Percentiles rank a stretch among this genome's conserved stretches.
Evolutionary conservation across 169 alveolate species (phyloP).

Genomic region (Cyclospora cayetanensis): DNA sequence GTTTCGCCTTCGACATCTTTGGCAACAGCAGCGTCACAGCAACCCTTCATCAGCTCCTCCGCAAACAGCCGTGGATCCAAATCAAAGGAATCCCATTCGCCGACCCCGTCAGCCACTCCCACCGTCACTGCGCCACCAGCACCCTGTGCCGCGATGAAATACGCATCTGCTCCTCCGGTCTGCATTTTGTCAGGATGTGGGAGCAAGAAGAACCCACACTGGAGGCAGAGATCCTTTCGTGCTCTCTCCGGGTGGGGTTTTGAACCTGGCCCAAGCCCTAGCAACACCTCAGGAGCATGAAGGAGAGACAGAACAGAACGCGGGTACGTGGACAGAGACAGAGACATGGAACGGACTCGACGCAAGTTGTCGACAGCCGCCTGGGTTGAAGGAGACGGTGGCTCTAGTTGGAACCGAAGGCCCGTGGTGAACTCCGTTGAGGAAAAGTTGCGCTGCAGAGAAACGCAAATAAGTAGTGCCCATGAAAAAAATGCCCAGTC

Average conservation of each 20-base stretch:
- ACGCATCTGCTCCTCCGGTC: slow-evolving; percentile 93
- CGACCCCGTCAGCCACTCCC: slow-evolving; percentile 87
- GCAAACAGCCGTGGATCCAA: slow-evolving; percentile 79
- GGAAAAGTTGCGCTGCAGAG: no score
- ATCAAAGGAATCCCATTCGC: slow-evolving; percentile 82
- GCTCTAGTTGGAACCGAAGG: not conserved
- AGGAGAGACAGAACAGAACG: not conserved
- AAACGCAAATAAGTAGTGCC: no score
- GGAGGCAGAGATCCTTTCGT: slow-evolving; percentile 23
- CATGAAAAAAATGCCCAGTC: no score
- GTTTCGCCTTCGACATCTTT: not conserved
- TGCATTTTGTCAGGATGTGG: slow-evolving; percentile 83
- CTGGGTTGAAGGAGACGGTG: not conserved
- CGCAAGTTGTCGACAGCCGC: not conserved
- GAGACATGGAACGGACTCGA: not conserved
- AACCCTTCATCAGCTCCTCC: slow-evolving; percentile 77
- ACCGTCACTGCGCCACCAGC: slow-evolving; percentile 72
- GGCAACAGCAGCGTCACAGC: slow-evolving; percentile 68
- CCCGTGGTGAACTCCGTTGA: no score
- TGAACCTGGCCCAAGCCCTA: not conserved
- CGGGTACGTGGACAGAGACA: not conserved
- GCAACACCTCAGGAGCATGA: not conserved
- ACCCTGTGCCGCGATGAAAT: slow-evolving; percentile 36
- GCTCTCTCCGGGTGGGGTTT: not conserved
- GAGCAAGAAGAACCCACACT: slow-evolving; percentile 60